Percentiles rank a stretch among this genome's conserved stretches.
Conservation (phyloP, 2,329 filamentous ascomycete genomes). For the Sporothrix mexicana region DNA sequence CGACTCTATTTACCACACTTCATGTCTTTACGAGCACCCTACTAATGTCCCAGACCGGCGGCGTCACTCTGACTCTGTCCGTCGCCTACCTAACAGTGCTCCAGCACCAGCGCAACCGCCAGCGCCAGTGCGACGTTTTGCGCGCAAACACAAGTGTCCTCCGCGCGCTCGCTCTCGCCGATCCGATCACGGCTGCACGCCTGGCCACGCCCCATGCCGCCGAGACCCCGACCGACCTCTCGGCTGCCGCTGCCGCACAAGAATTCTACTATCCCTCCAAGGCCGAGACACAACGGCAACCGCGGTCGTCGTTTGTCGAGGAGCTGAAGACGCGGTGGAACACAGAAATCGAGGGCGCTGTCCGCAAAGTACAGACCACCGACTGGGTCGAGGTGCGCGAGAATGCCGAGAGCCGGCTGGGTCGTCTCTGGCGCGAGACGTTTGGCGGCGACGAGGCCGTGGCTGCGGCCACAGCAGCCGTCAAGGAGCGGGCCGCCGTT, state of each 20-base stretch:
- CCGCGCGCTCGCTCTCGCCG: constrained; percentile 52
- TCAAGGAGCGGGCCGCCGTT: constrained; percentile 36
- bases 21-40: neutral
- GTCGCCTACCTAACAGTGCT: constrained; percentile 74
- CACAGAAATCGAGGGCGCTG: constrained; percentile 69
- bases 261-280: constrained; percentile 33
- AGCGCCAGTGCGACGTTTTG: constrained; percentile 61
- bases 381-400: constrained; percentile 70
- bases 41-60: constrained; percentile 63
- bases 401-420: constrained; percentile 57
- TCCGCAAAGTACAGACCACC: constrained; percentile 68
- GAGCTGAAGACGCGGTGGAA: constrained; percentile 81
- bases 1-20: too few relatives aligned
- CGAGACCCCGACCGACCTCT: constrained; percentile 37
- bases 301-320: constrained; percentile 64
- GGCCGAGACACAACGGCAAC: constrained; percentile 54
- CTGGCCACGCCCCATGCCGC: constrained; percentile 45
- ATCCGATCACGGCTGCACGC: constrained; percentile 49
- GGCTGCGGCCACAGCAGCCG: constrained; percentile 41
- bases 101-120: constrained; percentile 71
- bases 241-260: constrained; percentile 30
- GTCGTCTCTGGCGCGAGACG: constrained; percentile 52
- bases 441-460: constrained; percentile 45
- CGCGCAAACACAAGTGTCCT: constrained; percentile 63
- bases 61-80: constrained; percentile 75